These are phyloP conservation scores for Alternaria atra DNA, from an alignment of 2,329 filamentous ascomycete species.

Conservation along the genomic window DNA sequence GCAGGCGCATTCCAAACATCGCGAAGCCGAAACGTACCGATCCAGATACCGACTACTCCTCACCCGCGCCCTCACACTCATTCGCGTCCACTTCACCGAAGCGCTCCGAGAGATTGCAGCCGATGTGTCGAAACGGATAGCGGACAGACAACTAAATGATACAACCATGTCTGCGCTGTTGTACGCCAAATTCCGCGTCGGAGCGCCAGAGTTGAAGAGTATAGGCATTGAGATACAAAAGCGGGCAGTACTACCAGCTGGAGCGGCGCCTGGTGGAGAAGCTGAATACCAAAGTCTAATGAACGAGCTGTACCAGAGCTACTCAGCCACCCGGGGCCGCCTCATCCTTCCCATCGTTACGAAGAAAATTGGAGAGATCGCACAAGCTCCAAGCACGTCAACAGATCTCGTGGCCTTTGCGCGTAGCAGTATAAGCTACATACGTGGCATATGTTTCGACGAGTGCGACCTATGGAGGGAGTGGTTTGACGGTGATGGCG, in stretches of 20 bases:
- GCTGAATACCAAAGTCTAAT: slow-evolving; percentile 72
- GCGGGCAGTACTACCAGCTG: slow-evolving; percentile 67
- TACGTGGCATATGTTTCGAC: slow-evolving; percentile 71
- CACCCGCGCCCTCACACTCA: slow-evolving; percentile 71
- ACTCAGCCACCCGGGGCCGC: slow-evolving; percentile 65
- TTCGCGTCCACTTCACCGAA: slow-evolving; percentile 72
- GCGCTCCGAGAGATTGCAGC: slow-evolving; percentile 69
- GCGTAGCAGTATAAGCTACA: slow-evolving; percentile 70
- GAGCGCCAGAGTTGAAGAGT: slow-evolving; percentile 70
- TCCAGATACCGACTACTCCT: slow-evolving; percentile 87
- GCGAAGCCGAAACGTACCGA: slow-evolving; percentile 86
- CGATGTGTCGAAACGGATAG: slow-evolving; percentile 69
- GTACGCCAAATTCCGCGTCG: slow-evolving; percentile 75
- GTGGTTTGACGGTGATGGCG: slow-evolving; percentile 71
- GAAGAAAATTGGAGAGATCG: slow-evolving; percentile 67
- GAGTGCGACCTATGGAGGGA: slow-evolving; percentile 73
- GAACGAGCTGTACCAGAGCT: slow-evolving; percentile 71
- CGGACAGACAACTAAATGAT: slow-evolving; percentile 73
- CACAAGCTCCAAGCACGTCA: slow-evolving; percentile 66
- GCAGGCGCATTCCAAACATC: slow-evolving; percentile 83
- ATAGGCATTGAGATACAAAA: slow-evolving; percentile 75
- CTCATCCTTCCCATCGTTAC: slow-evolving; percentile 69
- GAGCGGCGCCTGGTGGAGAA: slow-evolving; percentile 66
- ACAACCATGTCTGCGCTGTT: slow-evolving; percentile 75
- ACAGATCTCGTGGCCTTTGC: slow-evolving; percentile 73